Base-by-base conservation (phyloP, 2,329 filamentous ascomycete genomes). In the Epichloe baconii region DNA sequence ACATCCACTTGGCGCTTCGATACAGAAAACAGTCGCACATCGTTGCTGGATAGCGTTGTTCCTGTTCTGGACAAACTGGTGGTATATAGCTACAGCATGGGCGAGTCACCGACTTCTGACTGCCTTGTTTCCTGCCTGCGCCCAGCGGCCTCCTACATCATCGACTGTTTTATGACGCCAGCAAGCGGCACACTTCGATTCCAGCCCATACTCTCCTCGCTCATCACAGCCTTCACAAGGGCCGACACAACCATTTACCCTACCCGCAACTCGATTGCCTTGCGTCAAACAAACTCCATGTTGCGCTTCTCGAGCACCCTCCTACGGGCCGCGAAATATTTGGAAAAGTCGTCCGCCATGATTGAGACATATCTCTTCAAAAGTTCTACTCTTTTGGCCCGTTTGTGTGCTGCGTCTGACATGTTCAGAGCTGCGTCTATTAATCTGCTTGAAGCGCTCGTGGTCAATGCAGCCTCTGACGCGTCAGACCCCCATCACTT, bases 401-500 rank as follows among this genome's bases (percentile, higher is more conserved):
- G 88, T 47, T 69, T 95, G 1, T 91, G 86, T 62, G 86, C 85
- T 2, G 75, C 79, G 1, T 78, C 83, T 54, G 80, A 86, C 54
- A 66, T 69, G 7, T 88, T 86, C 65, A 81, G 79, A 58, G 71
- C 75, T 14, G 76, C 83, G 2, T 78, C 85, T 1, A 75, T 90
- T 35, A 73, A 76, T 26, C 70, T 96, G 2, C 71, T 95, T 7
- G 82, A 89, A 54, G 79, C 82, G 11, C 69, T 95, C 17, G 81
- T 95, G 31, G 74, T 82, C 43, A 83, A 78, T 56, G 83, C 85
- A 23, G 80, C 83, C 23, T 79, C 79, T 54, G 71, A 75, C 15
- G 70, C 77, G 34, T 76, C 75, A n/a, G 89, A 96, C 88, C 90
- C 87, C 87, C 88, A n/a, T 96, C 91, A 6, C 75, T 98, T n/a